phyloP scores from a whole-genome alignment of 2,329 filamentous ascomycete genomes.

The Berkeleyomyces rouxiae region DNA sequence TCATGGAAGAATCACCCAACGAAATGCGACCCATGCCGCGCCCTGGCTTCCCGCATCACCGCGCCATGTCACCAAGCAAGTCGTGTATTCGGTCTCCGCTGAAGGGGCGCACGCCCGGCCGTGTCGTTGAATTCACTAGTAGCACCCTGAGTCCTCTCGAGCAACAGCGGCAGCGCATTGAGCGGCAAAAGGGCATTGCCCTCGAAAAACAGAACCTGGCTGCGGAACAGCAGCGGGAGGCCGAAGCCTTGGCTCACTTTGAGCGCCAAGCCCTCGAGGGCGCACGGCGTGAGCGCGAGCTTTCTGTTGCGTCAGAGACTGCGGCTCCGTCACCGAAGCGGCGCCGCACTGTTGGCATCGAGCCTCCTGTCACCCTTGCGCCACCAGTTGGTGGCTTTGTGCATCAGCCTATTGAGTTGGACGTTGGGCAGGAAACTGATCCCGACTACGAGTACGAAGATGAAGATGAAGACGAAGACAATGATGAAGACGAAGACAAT shows the following conservation, averaged over 20 bases:
- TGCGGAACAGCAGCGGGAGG: neutral
- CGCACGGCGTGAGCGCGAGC: constrained; percentile 11
- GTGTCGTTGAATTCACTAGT: constrained; percentile 41
- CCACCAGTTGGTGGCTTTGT: constrained; percentile 9
- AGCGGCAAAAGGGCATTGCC: constrained; percentile 2
- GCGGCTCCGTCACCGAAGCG: neutral
- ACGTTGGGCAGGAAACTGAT: constrained; percentile 6
- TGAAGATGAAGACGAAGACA: neutral
- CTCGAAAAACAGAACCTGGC: neutral
- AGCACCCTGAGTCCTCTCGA: constrained; percentile 31
- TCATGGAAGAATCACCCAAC: constrained; percentile 15
- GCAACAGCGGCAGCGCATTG: constrained; percentile 19
- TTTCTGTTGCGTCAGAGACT: neutral
- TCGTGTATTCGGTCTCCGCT: constrained; percentile 40
- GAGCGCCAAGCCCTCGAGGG: constrained; percentile 13
- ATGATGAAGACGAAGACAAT: neutral
- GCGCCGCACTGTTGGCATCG: constrained; percentile 4
- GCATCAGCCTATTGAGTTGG: constrained; percentile 10
- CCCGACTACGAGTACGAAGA: constrained; percentile 8
- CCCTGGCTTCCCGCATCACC: constrained; percentile 25
- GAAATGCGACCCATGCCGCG: constrained; percentile 23
- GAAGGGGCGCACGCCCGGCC: constrained; percentile 40
- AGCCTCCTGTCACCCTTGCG: constrained; percentile 7
- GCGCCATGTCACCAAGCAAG: constrained; percentile 37
- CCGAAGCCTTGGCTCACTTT: constrained; percentile 4